These are phyloP conservation scores for Canna indica DNA, from an alignment of 176 grass and related monocot species.

Conservation along the genomic window DNA sequence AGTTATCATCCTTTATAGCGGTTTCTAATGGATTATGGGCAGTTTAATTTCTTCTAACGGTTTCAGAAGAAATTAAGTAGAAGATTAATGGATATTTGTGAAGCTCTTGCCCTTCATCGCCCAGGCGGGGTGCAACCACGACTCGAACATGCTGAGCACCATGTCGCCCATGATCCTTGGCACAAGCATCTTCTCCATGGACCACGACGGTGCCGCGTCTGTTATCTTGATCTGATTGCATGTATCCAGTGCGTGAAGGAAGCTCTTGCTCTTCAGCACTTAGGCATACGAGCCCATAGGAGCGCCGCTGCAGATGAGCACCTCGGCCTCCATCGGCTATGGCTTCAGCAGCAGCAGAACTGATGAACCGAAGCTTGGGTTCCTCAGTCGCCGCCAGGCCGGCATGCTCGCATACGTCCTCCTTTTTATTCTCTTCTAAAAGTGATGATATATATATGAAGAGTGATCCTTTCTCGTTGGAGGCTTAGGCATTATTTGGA, in stretches of 20 bases:
- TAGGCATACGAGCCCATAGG: background rate
- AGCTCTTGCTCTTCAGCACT: background rate
- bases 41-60: too few species aligned
- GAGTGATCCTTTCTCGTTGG: too few species aligned
- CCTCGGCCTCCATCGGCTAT: background rate
- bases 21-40: too few species aligned
- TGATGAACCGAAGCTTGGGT: conserved; percentile 2
- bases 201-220: background rate
- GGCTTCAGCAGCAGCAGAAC: background rate
- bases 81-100: too few species aligned
- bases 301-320: background rate
- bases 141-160: too few species aligned
- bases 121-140: too few species aligned
- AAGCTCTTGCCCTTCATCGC: too few species aligned
- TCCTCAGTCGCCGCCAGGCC: background rate
- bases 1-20: too few species aligned
- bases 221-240: background rate
- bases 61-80: too few species aligned
- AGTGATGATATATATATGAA: too few species aligned
- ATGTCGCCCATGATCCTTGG: conserved; percentile 4
- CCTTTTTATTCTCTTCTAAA: too few species aligned
- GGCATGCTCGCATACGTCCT: background rate
- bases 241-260: background rate
- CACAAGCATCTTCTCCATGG: conserved; percentile 1
- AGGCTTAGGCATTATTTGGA: too few species aligned